phyloP scores from a whole-genome alignment of 2,329 filamentous ascomycete species.

The Cercospora beticola region DNA sequence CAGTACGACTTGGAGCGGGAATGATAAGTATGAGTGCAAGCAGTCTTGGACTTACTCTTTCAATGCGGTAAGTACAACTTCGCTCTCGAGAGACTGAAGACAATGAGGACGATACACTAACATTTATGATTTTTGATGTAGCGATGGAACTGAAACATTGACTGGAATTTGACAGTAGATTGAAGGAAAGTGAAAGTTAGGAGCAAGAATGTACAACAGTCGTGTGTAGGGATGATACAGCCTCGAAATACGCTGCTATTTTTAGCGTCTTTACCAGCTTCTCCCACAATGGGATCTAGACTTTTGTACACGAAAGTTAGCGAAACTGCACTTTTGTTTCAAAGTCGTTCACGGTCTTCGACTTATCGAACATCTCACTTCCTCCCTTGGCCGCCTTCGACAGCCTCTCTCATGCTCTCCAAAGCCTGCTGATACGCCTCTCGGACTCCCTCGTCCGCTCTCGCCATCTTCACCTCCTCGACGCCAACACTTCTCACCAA shows the following conservation, averaged over 20 bases:
- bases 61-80: not conserved
- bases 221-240: too few species aligned
- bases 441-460: slow-evolving; percentile 32
- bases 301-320: too few species aligned
- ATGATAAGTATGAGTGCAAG: slow-evolving; percentile 27
- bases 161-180: not conserved
- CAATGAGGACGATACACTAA: not conserved
- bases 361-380: too few species aligned
- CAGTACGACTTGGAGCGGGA: slow-evolving; percentile 18
- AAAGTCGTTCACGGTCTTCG: too few species aligned
- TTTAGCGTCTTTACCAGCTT: too few species aligned
- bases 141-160: not conserved
- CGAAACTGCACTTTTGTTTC: too few species aligned
- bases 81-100: fast-evolving
- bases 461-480: slow-evolving; percentile 38
- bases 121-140: not conserved
- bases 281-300: too few species aligned
- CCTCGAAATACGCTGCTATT: too few species aligned
- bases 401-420: slow-evolving; percentile 62
- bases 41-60: slow-evolving; percentile 28
- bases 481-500: slow-evolving; percentile 51
- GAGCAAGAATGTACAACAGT: too few species aligned
- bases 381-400: slow-evolving; percentile 32
- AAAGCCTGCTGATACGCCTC: slow-evolving; percentile 56
- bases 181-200: not conserved